Evolutionary conservation across 257 asterid species (phyloP).

Genomic region (Solanum sejunctum): DNA sequence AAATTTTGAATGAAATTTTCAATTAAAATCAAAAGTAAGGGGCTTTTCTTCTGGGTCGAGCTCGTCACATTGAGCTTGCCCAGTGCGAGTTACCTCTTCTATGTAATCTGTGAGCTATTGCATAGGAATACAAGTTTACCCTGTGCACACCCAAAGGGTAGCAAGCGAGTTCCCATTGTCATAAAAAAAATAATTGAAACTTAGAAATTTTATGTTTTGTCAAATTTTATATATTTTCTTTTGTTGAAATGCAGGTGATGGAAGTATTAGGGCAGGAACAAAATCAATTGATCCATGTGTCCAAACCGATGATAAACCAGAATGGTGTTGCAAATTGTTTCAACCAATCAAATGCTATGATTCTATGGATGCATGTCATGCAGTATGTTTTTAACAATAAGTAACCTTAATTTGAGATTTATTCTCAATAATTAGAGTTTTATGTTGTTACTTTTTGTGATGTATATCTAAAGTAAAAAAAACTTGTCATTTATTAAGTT

Average conservation of each 20-base stretch:
- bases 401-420: neutral
- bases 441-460: neutral
- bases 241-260: neutral
- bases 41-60: too few species aligned
- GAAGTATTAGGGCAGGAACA: neutral
- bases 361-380: neutral
- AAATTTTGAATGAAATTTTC: too few species aligned
- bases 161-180: too few species aligned
- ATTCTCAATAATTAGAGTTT: neutral
- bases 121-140: too few species aligned
- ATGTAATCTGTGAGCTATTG: too few species aligned
- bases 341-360: neutral
- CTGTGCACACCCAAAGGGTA: too few species aligned
- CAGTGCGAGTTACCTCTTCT: too few species aligned
- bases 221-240: neutral
- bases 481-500: neutral
- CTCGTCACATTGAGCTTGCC: rapidly evolving
- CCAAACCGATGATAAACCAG: neutral
- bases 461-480: too few species aligned
- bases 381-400: neutral
- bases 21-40: too few species aligned
- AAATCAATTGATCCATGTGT: neutral
- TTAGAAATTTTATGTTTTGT: neutral
- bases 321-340: neutral
- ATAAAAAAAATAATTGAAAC: too few species aligned